Evolutionary conservation across 129 eudicot species (phyloP).

Genomic region (Deinandra increscens): DNA sequence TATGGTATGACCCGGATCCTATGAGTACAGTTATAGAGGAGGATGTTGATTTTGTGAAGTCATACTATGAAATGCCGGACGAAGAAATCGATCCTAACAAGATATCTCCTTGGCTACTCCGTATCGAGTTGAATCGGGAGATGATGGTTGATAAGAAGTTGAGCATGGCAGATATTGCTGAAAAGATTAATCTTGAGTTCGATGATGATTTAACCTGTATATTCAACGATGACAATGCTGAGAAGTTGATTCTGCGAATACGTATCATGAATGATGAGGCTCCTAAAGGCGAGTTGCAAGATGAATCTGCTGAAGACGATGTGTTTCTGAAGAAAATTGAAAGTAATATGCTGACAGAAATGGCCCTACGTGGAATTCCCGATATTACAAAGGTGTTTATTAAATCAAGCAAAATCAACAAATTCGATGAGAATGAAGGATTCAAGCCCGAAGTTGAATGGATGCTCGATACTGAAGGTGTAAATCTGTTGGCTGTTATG

Average conservation of each 20-base stretch:
- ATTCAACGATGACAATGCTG: conserved; percentile 92
- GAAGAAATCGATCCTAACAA: conserved; percentile 91
- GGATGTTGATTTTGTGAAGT: conserved; percentile 92
- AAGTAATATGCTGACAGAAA: conserved; percentile 90
- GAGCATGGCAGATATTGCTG: conserved; percentile 98
- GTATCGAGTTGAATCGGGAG: conserved; percentile 85
- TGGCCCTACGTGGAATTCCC: conserved; percentile 91
- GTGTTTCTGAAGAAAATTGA: conserved; percentile 92
- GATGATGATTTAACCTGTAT: conserved; percentile 90
- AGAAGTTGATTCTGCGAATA: conserved; percentile 84
- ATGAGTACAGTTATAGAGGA: conserved; percentile 90
- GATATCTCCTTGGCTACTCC: conserved; percentile 95
- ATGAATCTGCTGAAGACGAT: conserved; percentile 95
- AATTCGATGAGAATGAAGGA: conserved; percentile 74
- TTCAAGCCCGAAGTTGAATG: conserved; percentile 83
- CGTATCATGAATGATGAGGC: conserved; percentile 98
- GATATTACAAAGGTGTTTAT: conserved; percentile 95
- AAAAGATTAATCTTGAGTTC: conserved; percentile 82
- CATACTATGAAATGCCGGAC: conserved; percentile 96
- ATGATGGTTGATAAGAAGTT: conserved; percentile 98
- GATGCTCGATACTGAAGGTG: conserved; percentile 98
- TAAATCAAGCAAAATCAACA: conserved; percentile 63
- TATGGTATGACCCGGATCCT: conserved; percentile 98
- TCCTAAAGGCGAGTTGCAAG: conserved; percentile 94
- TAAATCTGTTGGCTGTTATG: conserved; percentile 90